A percentile compares a stretch with the other conserved stretches of the same genome.
Evolutionary conservation across 768 basidiomycete genomes (phyloP).

Genomic region (Punctularia strigosozonata): DNA sequence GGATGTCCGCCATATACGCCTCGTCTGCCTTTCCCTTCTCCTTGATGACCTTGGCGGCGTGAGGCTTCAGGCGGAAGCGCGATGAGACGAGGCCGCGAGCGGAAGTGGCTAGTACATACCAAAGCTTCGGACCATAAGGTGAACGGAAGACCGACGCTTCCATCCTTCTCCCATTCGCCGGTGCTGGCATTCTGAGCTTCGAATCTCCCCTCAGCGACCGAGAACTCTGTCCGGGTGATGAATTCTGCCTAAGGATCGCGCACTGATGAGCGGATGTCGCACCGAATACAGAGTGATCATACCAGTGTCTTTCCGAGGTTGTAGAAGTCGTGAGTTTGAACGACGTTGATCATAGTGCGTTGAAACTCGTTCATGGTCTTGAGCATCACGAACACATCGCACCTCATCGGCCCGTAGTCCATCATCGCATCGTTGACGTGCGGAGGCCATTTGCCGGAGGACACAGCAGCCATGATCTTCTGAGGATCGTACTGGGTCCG

Average conservation of each 20-base stretch:
- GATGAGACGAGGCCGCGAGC: no score
- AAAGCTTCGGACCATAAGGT: constrained; percentile 45
- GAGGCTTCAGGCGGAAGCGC: no score
- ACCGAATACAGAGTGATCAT: no score
- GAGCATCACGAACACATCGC: constrained; percentile 36
- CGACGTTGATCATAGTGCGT: constrained; percentile 38
- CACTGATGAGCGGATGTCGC: no score
- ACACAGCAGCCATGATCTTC: constrained; percentile 29
- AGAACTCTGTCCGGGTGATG: constrained; percentile 49
- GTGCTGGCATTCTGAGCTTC: constrained; percentile 30
- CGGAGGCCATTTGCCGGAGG: constrained; percentile 29
- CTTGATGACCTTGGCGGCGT: constrained; percentile 46
- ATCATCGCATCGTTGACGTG: constrained; percentile 34
- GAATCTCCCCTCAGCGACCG: constrained; percentile 46
- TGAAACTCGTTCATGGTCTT: constrained; percentile 31
- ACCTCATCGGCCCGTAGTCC: constrained; percentile 33
- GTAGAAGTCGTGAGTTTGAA: constrained; percentile 36
- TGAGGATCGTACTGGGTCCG: constrained; percentile 35
- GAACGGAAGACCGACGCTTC: constrained; percentile 49
- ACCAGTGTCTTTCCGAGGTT: constrained; percentile 37
- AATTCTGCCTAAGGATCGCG: no score
- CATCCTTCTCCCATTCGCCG: constrained; percentile 25
- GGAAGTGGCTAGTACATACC: no score
- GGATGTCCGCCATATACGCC: constrained; percentile 45
- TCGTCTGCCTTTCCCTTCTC: constrained; percentile 27